phyloP scores from a whole-genome alignment of 2,329 filamentous ascomycete species.

The Penicillium sp. region DNA sequence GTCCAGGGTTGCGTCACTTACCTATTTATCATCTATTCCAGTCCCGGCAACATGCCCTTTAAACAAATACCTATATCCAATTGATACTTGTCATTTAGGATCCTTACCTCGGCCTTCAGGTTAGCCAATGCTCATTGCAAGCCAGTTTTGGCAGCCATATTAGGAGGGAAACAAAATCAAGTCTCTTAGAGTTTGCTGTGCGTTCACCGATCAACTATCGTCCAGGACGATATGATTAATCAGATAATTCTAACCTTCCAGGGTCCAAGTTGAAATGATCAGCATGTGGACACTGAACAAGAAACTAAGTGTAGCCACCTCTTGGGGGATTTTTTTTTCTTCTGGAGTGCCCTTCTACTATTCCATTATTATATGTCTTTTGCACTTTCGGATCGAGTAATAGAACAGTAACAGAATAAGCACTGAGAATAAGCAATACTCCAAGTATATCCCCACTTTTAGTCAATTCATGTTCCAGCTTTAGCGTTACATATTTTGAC shows the following conservation, averaged over 20 bases:
- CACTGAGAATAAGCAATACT: too few relatives aligned
- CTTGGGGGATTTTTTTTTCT: too few relatives aligned
- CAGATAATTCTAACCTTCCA: not conserved
- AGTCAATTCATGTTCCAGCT: too few relatives aligned
- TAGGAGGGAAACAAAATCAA: not conserved
- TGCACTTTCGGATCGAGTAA: too few relatives aligned
- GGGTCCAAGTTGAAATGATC: not conserved
- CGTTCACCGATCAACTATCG: not conserved
- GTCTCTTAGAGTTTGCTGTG: not conserved
- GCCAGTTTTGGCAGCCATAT: not conserved
- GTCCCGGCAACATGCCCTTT: not conserved
- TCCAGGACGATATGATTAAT: not conserved
- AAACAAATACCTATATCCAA: not conserved
- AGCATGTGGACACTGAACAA: not conserved
- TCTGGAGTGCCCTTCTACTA: too few relatives aligned
- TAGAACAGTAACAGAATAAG: too few relatives aligned
- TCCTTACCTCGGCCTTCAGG: not conserved
- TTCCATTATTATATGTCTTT: too few relatives aligned
- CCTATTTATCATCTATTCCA: not conserved
- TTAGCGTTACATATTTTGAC: not conserved
- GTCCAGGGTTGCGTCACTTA: slow-evolving; percentile 10
- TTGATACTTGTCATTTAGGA: not conserved
- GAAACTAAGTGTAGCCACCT: not conserved
- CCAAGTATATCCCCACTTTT: too few relatives aligned
- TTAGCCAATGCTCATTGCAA: not conserved